Evolutionary conservation across 768 basidiomycete species (phyloP).

Genomic region (Termitomyces sp.): DNA sequence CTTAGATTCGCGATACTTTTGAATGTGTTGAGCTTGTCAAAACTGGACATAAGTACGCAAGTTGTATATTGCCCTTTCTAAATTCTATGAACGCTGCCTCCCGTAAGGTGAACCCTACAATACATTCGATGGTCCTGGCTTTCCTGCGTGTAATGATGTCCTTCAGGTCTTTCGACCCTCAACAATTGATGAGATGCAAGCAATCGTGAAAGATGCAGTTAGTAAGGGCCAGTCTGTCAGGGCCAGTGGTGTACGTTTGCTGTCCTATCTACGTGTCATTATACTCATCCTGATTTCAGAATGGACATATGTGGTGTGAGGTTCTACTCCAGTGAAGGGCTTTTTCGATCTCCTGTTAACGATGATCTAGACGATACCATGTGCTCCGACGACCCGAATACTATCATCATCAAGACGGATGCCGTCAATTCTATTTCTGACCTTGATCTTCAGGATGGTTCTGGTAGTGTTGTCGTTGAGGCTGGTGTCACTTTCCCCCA

Average conservation of each 20-base stretch:
- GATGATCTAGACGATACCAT: conserved; percentile 26
- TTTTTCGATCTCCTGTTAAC: neutral
- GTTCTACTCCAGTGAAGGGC: neutral
- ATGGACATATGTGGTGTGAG: conserved; percentile 35
- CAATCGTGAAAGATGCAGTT: conserved; percentile 27
- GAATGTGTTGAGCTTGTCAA: neutral
- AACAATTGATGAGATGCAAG: conserved; percentile 24
- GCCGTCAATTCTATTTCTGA: conserved; percentile 26
- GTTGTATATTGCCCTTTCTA: neutral
- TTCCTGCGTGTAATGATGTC: conserved; percentile 27
- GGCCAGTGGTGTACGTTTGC: conserved; percentile 26
- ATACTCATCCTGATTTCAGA: conserved; percentile 14
- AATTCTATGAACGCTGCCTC: neutral
- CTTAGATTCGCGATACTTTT: neutral
- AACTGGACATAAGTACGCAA: neutral
- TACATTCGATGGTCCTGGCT: conserved; percentile 29
- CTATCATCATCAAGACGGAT: conserved; percentile 29
- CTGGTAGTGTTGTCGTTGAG: conserved; percentile 28
- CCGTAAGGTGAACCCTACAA: conserved; percentile 21
- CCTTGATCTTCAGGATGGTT: conserved; percentile 19
- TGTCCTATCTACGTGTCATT: neutral
- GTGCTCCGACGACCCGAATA: conserved; percentile 30
- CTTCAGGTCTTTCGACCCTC: conserved; percentile 24
- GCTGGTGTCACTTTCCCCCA: conserved; percentile 31
- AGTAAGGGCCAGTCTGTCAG: conserved; percentile 22